Evolutionary conservation across 805 yeast species (phyloP), one percentile per base, ranked within the genome.

Genomic region (Candida maesae): DNA sequence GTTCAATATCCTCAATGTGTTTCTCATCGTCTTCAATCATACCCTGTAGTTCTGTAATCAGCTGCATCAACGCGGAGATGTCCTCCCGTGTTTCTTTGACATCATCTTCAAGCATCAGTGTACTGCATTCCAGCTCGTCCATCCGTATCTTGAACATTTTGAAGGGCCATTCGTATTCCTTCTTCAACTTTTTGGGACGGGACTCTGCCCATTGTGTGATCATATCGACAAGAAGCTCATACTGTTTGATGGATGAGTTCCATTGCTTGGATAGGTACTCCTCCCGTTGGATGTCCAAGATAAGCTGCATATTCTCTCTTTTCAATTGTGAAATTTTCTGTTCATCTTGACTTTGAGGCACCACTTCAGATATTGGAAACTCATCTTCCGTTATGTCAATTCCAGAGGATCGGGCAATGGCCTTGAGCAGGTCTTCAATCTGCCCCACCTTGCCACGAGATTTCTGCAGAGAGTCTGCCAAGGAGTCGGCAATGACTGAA

Each of bases 261-360:
- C 59, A 63, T 20, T 52, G 56, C 14, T 49, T 42, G 3, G 55
- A 40, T 3, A 61, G 12, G 36, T 45, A 61, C 28, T 64, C 67
- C 40, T 65, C 62, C 37, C 65, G 52, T 26, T 67, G 66, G 6
- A 65, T 47, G 28, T 57, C 58, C 24, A 62, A 41, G 15, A 60
- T 26, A 17, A 63, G 36, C 13, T 51, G 49, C 6, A 56, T 38
- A 37, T 60, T 60, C 41, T 56, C 61, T 8, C 42, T 47, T 39
- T 58, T 58, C 11, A 58, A 41, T 11, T 27, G 35, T 12, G 46
- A 44, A 1, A 56, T 35, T 15, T 54, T 50, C 11, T 42, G 35
- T 12, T 32, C 32, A 1, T 32, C 36, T n/a, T n/a, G n/a, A n/a
- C n/a, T n/a, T n/a, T n/a, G n/a, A n/a, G n/a, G n/a, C n/a, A n/a